A percentile compares a stretch with the other conserved stretches of the same genome.
phyloP scores from a whole-genome alignment of 2,329 filamentous ascomycete genomes.

The Stagonosporopsis tanaceti region DNA sequence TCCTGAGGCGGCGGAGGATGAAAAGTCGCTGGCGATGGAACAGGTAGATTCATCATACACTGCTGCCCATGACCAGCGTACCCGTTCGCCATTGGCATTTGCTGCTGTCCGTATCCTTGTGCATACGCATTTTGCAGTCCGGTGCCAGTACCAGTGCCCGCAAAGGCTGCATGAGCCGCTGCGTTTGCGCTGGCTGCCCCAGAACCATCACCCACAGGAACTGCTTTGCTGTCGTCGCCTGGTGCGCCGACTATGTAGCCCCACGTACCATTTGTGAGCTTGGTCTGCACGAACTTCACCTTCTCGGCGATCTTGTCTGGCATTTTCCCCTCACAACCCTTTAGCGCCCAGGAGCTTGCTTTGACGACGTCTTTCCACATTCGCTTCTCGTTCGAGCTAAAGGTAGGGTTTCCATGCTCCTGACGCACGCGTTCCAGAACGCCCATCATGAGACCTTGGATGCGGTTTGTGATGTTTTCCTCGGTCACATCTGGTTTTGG shows the following conservation, averaged over 20 bases:
- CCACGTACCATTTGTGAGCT: slow-evolving; percentile 36
- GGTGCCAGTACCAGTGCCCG: neutral
- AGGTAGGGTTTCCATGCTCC: slow-evolving; percentile 31
- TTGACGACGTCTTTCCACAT: slow-evolving; percentile 38
- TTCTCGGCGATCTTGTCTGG: slow-evolving; percentile 37
- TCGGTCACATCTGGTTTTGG: slow-evolving; percentile 15
- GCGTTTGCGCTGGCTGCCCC: slow-evolving; percentile 17
- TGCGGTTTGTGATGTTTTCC: slow-evolving; percentile 32
- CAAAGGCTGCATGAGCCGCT: slow-evolving; percentile 9
- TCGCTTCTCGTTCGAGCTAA: slow-evolving; percentile 25
- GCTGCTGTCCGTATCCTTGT: slow-evolving; percentile 8
- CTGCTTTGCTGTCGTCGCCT: slow-evolving; percentile 1
- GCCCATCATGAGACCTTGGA: slow-evolving; percentile 44
- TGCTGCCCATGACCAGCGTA: slow-evolving; percentile 13
- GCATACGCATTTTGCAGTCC: slow-evolving; percentile 8
- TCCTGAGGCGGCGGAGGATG: slow-evolving; percentile 4
- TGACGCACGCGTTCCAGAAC: slow-evolving; percentile 38
- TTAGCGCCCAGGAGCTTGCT: slow-evolving; percentile 38
- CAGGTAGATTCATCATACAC: slow-evolving; percentile 14
- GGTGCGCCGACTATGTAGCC: slow-evolving; percentile 22
- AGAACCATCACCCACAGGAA: neutral
- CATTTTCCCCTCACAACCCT: slow-evolving; percentile 35
- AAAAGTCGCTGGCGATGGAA: neutral
- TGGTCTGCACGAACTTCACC: slow-evolving; percentile 35
- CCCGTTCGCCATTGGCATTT: slow-evolving; percentile 1